Percentiles rank a stretch among this genome's conserved stretches.
These are phyloP conservation scores for Chrysanthemum makinoi DNA, from an alignment of 129 eudicot genomes.

Conservation along the genomic window DNA sequence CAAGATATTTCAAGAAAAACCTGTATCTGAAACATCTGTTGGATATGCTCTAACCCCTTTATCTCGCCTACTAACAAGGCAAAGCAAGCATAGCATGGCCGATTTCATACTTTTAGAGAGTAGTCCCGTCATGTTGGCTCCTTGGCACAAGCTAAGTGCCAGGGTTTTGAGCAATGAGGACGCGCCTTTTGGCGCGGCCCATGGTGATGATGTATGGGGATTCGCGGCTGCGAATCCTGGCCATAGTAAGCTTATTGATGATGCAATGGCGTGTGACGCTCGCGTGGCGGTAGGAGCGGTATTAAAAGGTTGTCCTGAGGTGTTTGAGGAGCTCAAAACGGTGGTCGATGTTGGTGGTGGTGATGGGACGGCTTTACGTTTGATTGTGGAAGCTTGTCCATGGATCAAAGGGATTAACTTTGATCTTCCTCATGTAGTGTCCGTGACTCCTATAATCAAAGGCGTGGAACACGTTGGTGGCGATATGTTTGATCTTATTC, in stretches of 20 bases:
- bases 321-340: slow-evolving; percentile 43
- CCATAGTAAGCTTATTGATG: slow-evolving; percentile 54
- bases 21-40: slow-evolving; percentile 2
- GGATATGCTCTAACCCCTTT: slow-evolving; percentile 58
- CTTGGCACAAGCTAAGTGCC: slow-evolving; percentile 55
- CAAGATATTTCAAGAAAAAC: not conserved
- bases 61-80: slow-evolving; percentile 48
- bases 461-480: slow-evolving; percentile 63
- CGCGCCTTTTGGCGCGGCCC: slow-evolving; percentile 46
- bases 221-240: slow-evolving; percentile 36
- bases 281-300: slow-evolving; percentile 35
- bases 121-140: slow-evolving; percentile 48
- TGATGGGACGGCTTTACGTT: slow-evolving; percentile 45
- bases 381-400: slow-evolving; percentile 52
- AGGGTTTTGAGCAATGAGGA: slow-evolving; percentile 21
- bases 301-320: slow-evolving; percentile 36
- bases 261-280: slow-evolving; percentile 75
- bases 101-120: slow-evolving; percentile 37
- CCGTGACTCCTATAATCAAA: slow-evolving; percentile 28
- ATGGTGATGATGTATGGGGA: slow-evolving; percentile 58
- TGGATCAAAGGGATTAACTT: slow-evolving; percentile 62
- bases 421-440: slow-evolving; percentile 65
- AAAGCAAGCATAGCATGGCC: slow-evolving; percentile 45
- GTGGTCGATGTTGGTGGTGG: slow-evolving; percentile 88
- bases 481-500: slow-evolving; percentile 57